Base-by-base conservation (phyloP, 345 rosid species). In the Populus simonii region DNA sequence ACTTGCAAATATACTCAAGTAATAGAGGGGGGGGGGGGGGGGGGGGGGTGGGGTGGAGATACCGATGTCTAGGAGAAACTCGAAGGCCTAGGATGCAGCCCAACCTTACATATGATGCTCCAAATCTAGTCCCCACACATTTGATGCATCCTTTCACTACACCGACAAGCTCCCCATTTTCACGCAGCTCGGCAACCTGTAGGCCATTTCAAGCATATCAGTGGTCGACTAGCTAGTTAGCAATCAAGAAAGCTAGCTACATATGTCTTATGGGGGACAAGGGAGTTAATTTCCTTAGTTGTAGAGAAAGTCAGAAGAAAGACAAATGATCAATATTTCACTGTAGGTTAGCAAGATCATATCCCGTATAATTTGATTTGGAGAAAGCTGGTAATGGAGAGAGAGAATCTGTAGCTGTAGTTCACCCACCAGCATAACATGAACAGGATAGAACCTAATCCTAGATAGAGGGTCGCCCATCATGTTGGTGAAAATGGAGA, bases 11-110 rank as follows among this genome's bases (percentile, higher is more conserved):
- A 45, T 15, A 35, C 6, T 25, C 67, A 61, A 18, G 8, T 73
- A 33, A 43, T 65, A 17, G n/a, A 8, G 67, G 38, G 53, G 22
- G 49, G 27, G 55, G 3, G 75, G 33, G 25, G 67, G 38, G 53
- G 22, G 49, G 27, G 55, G 3, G 75, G 33, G 53, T 17, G 49
- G 27, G 55, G 3, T 73, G 33, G 57, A 59, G 55, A 7, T 80
- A 89, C 93, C 90, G 84, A 76, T 88, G 90, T 36, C 33, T 66
- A 27, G 90, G 87, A 84, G 88, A 86, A 72, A 89, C 91, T 72
- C 93, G 86, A 55, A 89, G 91, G 77, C 93, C 91, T 63, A 88
- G 84, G 39, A 86, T 84, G 87, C 89, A 88, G 57, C 93, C 93
- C 82, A 86, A 73, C 68, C 85, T 86, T 75, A 88, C 67, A 77